Evolutionary conservation across 2,329 filamentous ascomycete species (phyloP), one percentile per base, ranked within the genome.

Genomic region (Exophiala phaeomuriformis): DNA sequence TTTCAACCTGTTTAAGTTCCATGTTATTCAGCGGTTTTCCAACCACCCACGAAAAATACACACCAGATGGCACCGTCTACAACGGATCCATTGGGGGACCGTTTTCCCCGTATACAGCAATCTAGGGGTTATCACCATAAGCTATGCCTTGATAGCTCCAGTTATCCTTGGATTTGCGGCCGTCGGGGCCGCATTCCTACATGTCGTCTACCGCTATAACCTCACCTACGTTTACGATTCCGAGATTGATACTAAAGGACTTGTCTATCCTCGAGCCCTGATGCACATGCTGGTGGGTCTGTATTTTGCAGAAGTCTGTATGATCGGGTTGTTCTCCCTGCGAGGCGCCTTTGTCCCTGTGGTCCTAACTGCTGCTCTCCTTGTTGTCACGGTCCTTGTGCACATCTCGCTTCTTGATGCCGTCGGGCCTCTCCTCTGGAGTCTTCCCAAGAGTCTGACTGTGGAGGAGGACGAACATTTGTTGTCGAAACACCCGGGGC

Each of bases 161-260:
- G 73, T 96, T 1, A 84, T 95, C 51, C 77, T 95, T 28, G 80
- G 84, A 5, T 95, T 95, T 65, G 88, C 88, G 3, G 83, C 85
- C 1, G 73, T 87, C 9, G 90, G 88, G 28, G 79, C 96, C 57
- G 81, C 77, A 32, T 75, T 93, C 37, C 88, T 95, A 66, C 93
- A 94, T 67, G 73, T 90, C 49, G 86, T 89, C 29, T 95, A 90
- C 75, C 82, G 88, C 32, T 95, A 96, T 75, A 95, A 95, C 65
- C 74, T 96, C 44, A 78, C 96, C 48, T 96, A 88, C 69, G 89
- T 95, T 4, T 86, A 85, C 54, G 85, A 94, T 67, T 82, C 86
- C 5, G 74, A 82, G 54, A 81, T 94, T 65, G 90, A 96, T 65
- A 95, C 88, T 37, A 88, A 90, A 64, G 90, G 91, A 1, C 78